Percentiles rank a stretch among this genome's conserved stretches.
Evolutionary conservation across 768 basidiomycete species (phyloP).

Genomic region (Calocera viscosa): DNA sequence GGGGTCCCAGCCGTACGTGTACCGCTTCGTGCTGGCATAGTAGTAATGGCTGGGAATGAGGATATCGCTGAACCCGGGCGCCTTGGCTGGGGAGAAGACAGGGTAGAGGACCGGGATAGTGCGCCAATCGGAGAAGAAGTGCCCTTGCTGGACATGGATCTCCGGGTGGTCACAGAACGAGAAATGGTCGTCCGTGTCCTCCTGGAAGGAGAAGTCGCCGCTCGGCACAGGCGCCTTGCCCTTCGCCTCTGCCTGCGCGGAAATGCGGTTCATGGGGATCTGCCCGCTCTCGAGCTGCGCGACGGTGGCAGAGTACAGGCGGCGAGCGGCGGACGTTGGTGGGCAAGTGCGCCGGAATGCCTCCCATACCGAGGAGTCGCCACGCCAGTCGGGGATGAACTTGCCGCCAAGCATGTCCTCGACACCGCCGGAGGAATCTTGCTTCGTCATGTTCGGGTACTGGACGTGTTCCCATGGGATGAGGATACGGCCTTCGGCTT

Average conservation of each 20-base stretch:
- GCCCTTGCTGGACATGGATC: slow-evolving; percentile 78
- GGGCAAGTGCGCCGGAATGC: slow-evolving; percentile 85
- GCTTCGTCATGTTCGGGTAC: slow-evolving; percentile 54
- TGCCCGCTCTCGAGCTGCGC: slow-evolving; percentile 31
- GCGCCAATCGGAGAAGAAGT: slow-evolving; percentile 96
- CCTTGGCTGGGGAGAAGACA: slow-evolving; percentile 84
- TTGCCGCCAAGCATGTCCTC: slow-evolving; percentile 44
- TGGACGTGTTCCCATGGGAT: slow-evolving; percentile 81
- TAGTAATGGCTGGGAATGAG: slow-evolving; percentile 96
- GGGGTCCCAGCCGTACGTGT: slow-evolving; percentile 87
- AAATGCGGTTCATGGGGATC: slow-evolving; percentile 22
- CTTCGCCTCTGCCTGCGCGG: slow-evolving; percentile 18
- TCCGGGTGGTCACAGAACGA: slow-evolving; percentile 76
- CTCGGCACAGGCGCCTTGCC: slow-evolving; percentile 27
- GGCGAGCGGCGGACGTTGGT: slow-evolving; percentile 64
- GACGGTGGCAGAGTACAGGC: slow-evolving; percentile 62
- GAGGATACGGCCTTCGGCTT: slow-evolving; percentile 85
- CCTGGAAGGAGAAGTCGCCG: slow-evolving; percentile 52
- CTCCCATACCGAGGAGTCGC: slow-evolving; percentile 82
- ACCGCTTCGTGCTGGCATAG: slow-evolving; percentile 63
- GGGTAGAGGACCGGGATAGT: slow-evolving; percentile 82
- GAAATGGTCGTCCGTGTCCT: slow-evolving; percentile 46
- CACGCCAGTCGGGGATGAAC: slow-evolving; percentile 75
- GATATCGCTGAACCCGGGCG: slow-evolving; percentile 76
- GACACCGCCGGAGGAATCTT: slow-evolving; percentile 37